Percentiles rank a stretch among this genome's conserved stretches.
phyloP scores from a whole-genome alignment of 495 filamentous ascomycete species.

The Penicillium paradoxum region DNA sequence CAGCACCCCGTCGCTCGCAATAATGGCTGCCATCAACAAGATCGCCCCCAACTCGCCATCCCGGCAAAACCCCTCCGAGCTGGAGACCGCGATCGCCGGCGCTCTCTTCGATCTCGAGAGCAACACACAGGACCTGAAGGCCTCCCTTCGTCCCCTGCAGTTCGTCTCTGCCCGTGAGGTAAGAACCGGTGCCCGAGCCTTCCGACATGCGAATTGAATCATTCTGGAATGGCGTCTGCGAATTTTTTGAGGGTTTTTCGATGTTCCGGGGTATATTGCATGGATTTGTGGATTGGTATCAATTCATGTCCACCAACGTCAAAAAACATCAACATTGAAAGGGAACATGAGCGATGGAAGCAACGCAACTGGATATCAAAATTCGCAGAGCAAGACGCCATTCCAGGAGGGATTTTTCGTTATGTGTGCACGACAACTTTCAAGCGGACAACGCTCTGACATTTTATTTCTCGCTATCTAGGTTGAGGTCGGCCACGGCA shows the following conservation, averaged over 20 bases:
- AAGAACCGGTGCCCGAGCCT: slow-evolving; percentile 45
- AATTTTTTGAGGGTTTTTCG: slow-evolving; percentile 13
- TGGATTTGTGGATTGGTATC: slow-evolving; percentile 5
- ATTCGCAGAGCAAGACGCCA: slow-evolving; percentile 12
- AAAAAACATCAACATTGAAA: slow-evolving; percentile 2
- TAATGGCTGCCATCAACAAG: slow-evolving; percentile 83
- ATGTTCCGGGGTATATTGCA: slow-evolving; percentile 6
- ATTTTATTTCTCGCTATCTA: slow-evolving; percentile 40
- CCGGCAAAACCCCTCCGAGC: slow-evolving; percentile 86
- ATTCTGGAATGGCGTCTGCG: slow-evolving; percentile 11
- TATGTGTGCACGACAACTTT: slow-evolving; percentile 13
- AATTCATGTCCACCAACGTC: not conserved
- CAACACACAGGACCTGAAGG: slow-evolving; percentile 95
- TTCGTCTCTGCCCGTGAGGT: slow-evolving; percentile 98
- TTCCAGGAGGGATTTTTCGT: slow-evolving; percentile 10
- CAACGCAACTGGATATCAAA: slow-evolving; percentile 5
- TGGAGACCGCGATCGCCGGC: slow-evolving; percentile 88
- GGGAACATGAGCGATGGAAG: not conserved
- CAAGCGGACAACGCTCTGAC: slow-evolving; percentile 20
- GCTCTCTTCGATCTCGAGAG: slow-evolving; percentile 97
- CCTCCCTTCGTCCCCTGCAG: slow-evolving; percentile 87
- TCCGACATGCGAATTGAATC: slow-evolving; percentile 8
- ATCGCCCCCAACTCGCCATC: slow-evolving; percentile 95
- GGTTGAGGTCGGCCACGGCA: slow-evolving; percentile 99
- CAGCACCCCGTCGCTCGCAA: slow-evolving; percentile 43